These are phyloP conservation scores for Clavaria fumosa DNA, from an alignment of 768 basidiomycete species.

Conservation along the genomic window DNA sequence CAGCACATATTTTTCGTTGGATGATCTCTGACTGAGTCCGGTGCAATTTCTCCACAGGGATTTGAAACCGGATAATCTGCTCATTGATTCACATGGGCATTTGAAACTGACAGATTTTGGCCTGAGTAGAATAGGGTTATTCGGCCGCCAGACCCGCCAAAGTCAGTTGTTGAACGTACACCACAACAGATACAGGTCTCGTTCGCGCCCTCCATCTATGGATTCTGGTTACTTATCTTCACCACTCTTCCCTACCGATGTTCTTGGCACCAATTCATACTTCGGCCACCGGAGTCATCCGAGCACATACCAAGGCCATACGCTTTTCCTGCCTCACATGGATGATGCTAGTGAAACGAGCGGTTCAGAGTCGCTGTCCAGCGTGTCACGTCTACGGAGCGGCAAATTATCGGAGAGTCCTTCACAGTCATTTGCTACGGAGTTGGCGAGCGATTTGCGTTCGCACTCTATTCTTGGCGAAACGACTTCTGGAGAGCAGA, in stretches of 20 bases:
- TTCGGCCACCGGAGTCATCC: conserved; percentile 54
- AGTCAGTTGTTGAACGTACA: conserved; percentile 30
- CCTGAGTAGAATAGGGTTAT: conserved; percentile 89
- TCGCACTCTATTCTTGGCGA: conserved; percentile 55
- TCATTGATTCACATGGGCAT: conserved; percentile 94
- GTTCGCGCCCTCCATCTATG: conserved; percentile 70
- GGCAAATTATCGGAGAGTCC: conserved; percentile 54
- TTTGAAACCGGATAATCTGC: conserved; percentile 92
- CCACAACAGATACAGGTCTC: conserved; percentile 40
- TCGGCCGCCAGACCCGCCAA: conserved; percentile 88
- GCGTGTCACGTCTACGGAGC: conserved; percentile 34
- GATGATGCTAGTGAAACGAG: conserved; percentile 85
- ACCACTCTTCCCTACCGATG: conserved; percentile 47
- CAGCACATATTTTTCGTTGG: conserved; percentile 15
- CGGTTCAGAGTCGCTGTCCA: conserved; percentile 58
- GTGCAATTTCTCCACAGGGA: conserved; percentile 41
- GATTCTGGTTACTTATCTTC: conserved; percentile 70
- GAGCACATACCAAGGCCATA: conserved; percentile 41
- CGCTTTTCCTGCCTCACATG: conserved; percentile 52
- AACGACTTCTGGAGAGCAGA: conserved; percentile 70
- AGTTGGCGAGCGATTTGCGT: conserved; percentile 67
- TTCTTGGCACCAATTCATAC: conserved; percentile 55
- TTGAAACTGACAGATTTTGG: conserved; percentile 98
- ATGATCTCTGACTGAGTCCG: conserved; percentile 2
- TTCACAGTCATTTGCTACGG: conserved; percentile 73